Conservation (phyloP, 2,329 filamentous ascomycete genomes). For the Coniochaeta prunicola region DNA sequence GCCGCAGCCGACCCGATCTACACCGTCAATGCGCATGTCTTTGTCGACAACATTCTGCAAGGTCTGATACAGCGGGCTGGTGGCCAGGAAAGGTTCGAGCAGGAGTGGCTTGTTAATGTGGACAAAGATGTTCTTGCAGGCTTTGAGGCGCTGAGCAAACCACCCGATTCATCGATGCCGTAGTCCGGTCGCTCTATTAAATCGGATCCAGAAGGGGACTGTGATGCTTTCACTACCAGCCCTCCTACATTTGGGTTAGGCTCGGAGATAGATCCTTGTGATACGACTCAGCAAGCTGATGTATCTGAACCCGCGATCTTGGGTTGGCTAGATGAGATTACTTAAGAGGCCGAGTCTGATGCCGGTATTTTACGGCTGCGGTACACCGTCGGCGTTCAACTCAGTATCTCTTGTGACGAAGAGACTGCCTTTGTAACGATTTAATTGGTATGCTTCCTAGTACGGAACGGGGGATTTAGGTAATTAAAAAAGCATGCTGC, state of each 20-base stretch:
- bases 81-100: constrained; percentile 58
- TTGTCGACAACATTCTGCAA: constrained; percentile 55
- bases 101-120: constrained; percentile 65
- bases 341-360: not conserved
- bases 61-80: constrained; percentile 52
- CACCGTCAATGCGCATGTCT: constrained; percentile 54
- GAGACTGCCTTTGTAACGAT: not conserved
- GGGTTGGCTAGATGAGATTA: not conserved
- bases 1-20: constrained; percentile 59
- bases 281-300: not conserved
- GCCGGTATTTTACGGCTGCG: not conserved
- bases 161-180: not conserved
- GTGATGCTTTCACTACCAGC: too few relatives aligned
- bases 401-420: not conserved
- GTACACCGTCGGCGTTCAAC: not conserved
- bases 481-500: too few relatives aligned
- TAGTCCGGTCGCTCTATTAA: not conserved
- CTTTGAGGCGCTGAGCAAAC: constrained; percentile 40
- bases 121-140: constrained; percentile 62
- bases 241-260: too few relatives aligned
- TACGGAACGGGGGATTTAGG: not conserved
- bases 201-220: not conserved
- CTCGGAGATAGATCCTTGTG: not conserved
- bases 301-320: not conserved
- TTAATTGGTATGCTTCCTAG: not conserved